Conservation (phyloP, 2,329 filamentous ascomycete genomes). For the Aspergillus jensenii region DNA sequence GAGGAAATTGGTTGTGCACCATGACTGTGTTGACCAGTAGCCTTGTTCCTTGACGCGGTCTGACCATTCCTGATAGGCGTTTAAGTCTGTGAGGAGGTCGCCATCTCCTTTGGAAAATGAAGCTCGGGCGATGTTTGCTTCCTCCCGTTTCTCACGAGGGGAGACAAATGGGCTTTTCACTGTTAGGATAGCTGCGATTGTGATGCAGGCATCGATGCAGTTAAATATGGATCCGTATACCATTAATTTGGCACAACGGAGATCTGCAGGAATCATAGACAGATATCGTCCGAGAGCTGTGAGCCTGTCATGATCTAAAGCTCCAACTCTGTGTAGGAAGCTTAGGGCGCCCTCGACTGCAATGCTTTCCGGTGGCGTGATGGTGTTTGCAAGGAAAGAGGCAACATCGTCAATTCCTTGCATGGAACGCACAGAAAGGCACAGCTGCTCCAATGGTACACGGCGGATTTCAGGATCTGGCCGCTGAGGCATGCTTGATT, state of each 20-base stretch:
- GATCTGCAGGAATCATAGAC: constrained; percentile 90
- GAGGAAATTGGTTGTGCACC: constrained; percentile 84
- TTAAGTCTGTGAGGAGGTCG: constrained; percentile 82
- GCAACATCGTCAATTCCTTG: constrained; percentile 75
- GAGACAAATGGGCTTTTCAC: constrained; percentile 83
- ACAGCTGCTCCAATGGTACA: constrained; percentile 91
- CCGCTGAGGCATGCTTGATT: constrained; percentile 78
- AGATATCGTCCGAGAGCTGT: constrained; percentile 90
- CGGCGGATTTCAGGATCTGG: constrained; percentile 92
- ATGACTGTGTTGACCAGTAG: constrained; percentile 55
- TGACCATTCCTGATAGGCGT: constrained; percentile 81
- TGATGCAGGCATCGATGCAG: constrained; percentile 83
- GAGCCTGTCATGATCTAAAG: constrained; percentile 79
- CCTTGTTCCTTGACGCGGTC: constrained; percentile 56
- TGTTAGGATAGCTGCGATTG: constrained; percentile 89
- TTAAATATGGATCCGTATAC: constrained; percentile 93
- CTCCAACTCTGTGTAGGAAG: constrained; percentile 80
- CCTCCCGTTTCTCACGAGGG: constrained; percentile 77
- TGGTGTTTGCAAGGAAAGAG: constrained; percentile 76
- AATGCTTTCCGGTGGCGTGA: constrained; percentile 81
- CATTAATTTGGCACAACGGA: constrained; percentile 91
- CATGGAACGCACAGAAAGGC: constrained; percentile 93
- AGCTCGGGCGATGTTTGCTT: constrained; percentile 73
- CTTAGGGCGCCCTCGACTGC: constrained; percentile 84
- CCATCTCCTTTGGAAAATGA: constrained; percentile 76